These are phyloP conservation scores for Pestalotiopsis sp. DNA, from an alignment of 2,329 filamentous ascomycete species.

Conservation along the genomic window DNA sequence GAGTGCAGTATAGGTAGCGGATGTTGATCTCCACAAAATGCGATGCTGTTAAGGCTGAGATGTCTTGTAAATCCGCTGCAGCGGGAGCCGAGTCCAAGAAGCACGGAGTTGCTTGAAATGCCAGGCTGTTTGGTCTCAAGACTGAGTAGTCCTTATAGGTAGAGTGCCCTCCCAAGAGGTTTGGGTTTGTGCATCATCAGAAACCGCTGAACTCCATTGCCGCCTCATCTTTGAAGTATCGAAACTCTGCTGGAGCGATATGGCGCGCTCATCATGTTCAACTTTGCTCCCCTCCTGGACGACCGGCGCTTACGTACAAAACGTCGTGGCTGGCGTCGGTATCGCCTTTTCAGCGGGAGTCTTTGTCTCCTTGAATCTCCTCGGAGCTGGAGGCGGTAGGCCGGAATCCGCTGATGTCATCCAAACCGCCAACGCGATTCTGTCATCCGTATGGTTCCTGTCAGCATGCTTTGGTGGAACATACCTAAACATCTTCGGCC, in stretches of 20 bases:
- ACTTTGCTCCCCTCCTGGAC: not conserved
- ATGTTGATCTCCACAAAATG: not conserved
- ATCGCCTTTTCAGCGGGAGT: constrained; percentile 9
- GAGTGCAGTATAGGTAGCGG: not conserved
- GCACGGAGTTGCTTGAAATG: no score
- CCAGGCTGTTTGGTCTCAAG: no score
- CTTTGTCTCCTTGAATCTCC: constrained; percentile 15
- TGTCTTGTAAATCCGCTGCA: no score
- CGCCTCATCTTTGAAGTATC: not conserved
- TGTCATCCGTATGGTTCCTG: constrained; percentile 31
- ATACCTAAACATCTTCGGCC: constrained; percentile 28
- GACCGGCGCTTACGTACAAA: not conserved
- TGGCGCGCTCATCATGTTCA: not conserved
- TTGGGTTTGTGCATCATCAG: not conserved
- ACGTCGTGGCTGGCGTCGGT: not conserved
- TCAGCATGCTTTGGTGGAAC: constrained; percentile 28
- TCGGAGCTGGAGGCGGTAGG: constrained; percentile 30
- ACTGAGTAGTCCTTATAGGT: no score
- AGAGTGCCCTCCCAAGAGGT: no score
- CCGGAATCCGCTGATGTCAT: constrained; percentile 26
- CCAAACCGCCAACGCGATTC: constrained; percentile 27
- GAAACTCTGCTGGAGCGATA: not conserved
- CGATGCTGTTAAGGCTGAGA: not conserved
- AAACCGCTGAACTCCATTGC: not conserved
- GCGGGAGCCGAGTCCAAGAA: no score